Evolutionary conservation across 1,284 basidiomycete species (phyloP).

Genomic region (Xerocomus tenax): DNA sequence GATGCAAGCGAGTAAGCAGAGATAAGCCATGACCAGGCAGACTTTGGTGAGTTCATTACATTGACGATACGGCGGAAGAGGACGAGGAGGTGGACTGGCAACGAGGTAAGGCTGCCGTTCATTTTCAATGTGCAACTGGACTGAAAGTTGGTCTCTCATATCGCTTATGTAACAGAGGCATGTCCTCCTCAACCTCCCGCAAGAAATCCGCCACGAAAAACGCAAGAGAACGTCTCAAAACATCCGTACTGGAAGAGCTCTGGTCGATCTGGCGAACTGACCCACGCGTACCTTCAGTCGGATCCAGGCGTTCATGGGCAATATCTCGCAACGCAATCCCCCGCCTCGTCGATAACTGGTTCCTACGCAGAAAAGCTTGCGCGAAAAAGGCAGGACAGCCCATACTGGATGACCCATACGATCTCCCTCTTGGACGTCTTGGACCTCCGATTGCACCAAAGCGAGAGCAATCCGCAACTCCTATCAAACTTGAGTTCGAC

Average conservation of each 20-base stretch:
- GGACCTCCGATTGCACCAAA: conserved; percentile 4
- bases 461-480: conserved; percentile 11
- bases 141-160: not conserved
- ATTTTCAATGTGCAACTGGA: conserved; percentile 5
- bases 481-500: conserved; percentile 6
- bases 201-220: conserved; percentile 3
- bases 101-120: conserved; percentile 35
- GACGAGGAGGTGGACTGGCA: conserved; percentile 50
- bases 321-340: conserved; percentile 19
- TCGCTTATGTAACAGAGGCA: conserved; percentile 14
- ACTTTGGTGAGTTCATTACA: conserved; percentile 23
- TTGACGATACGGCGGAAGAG: conserved; percentile 59
- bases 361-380: conserved; percentile 20
- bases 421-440: conserved; percentile 13
- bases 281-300: conserved; percentile 26
- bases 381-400: conserved; percentile 24
- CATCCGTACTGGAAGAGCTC: conserved; percentile 20
- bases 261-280: conserved; percentile 28
- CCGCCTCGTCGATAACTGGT: conserved; percentile 23
- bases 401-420: conserved; percentile 19
- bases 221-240: conserved; percentile 14
- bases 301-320: conserved; percentile 25
- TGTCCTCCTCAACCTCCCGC: conserved; percentile 14
- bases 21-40: conserved; percentile 18
- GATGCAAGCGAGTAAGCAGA: conserved; percentile 4